Conservation (phyloP, 164 flowering plant species). For the Vitis vinifera region DNA sequence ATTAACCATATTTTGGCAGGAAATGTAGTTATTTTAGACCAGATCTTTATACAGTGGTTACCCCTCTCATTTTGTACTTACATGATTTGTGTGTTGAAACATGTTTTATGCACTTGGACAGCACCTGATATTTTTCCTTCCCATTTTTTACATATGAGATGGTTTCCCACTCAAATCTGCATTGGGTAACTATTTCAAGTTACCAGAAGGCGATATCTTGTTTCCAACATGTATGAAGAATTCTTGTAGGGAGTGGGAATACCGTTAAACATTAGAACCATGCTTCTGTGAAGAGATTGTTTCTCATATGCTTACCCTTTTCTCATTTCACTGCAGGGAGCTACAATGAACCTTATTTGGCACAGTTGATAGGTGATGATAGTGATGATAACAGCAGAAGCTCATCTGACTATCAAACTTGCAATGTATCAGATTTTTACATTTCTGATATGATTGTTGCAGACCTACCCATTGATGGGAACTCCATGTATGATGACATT, state of each 20-base stretch:
- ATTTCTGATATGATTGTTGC: conserved; percentile 67
- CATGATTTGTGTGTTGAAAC: not conserved
- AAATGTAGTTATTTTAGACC: not conserved
- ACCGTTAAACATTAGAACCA: not conserved
- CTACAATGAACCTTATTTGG: conserved; percentile 25
- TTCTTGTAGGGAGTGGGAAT: no score
- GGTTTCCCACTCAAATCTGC: not conserved
- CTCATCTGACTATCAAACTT: conserved; percentile 46
- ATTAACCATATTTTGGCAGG: not conserved
- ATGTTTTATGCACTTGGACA: not conserved
- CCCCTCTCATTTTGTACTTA: no score
- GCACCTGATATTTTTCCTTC: not conserved
- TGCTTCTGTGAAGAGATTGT: not conserved
- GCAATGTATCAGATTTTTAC: conserved; percentile 65
- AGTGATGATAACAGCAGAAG: conserved; percentile 50
- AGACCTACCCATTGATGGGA: conserved; percentile 45
- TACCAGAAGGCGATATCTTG: not conserved
- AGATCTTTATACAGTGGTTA: no score
- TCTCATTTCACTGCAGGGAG: conserved; percentile 27
- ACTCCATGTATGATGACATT: conserved; percentile 28
- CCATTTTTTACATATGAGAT: no score
- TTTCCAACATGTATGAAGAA: no score
- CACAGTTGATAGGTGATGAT: conserved; percentile 42
- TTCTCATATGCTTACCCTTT: not conserved
- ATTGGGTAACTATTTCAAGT: not conserved